Evolutionary conservation across 192 early-diverging fungal species (phyloP).

Genomic region (Chytriomyces confervae): DNA sequence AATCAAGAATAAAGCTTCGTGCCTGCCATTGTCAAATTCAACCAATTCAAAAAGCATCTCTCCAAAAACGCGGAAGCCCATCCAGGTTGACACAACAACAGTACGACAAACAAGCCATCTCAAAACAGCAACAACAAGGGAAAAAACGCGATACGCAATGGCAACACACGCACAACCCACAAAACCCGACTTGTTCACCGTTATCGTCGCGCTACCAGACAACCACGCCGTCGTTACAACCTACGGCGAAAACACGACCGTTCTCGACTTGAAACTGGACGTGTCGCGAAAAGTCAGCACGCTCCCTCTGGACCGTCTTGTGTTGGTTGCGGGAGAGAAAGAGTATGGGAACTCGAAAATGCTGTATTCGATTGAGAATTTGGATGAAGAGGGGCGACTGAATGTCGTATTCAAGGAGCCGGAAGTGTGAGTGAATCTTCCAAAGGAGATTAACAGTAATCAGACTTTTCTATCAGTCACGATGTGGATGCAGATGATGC

Average conservation of each 20-base stretch:
- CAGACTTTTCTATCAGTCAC: not conserved
- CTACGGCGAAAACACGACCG: not conserved
- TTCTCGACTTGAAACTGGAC: not conserved
- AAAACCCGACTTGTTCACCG: not conserved
- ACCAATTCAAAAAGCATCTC: not conserved
- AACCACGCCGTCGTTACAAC: not conserved
- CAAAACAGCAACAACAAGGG: not conserved
- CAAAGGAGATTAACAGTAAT: too few species aligned
- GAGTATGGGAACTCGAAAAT: not conserved
- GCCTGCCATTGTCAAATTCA: not conserved
- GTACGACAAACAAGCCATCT: not conserved
- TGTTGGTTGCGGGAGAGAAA: not conserved
- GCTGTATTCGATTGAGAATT: not conserved
- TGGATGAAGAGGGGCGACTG: not conserved
- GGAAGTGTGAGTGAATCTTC: not conserved
- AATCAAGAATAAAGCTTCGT: too few species aligned
- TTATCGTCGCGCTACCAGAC: slow-evolving; percentile 7
- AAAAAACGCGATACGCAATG: not conserved
- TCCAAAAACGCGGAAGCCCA: not conserved
- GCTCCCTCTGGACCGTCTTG: not conserved
- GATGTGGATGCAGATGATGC: too few species aligned
- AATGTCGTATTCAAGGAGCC: not conserved
- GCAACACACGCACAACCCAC: not conserved
- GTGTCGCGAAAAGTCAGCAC: not conserved
- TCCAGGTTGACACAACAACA: not conserved